Conservation (phyloP, 257 asterid species). For the Salvia rosmarinus region DNA sequence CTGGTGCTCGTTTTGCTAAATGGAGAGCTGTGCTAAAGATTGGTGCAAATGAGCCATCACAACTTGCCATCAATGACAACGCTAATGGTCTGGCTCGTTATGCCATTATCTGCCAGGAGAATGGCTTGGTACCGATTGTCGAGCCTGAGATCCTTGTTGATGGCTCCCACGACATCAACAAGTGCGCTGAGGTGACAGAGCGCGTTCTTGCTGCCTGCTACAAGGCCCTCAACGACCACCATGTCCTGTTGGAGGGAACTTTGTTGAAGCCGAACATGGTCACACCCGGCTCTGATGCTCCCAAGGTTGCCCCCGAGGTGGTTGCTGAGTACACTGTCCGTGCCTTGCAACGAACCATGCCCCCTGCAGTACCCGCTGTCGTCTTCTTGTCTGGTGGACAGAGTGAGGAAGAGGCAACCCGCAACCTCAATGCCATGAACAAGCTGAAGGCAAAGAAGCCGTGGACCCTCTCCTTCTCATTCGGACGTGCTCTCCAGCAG, state of each 20-base stretch:
- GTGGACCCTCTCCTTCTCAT: conserved; percentile 85
- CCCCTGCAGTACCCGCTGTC: conserved; percentile 90
- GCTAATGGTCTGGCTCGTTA: conserved; percentile 92
- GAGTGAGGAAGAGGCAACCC: conserved; percentile 90
- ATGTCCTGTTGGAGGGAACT: conserved; percentile 34
- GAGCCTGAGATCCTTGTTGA: conserved; percentile 44
- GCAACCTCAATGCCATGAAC: conserved; percentile 90
- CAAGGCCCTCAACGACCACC: conserved; percentile 43
- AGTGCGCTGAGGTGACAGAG: conserved; percentile 40
- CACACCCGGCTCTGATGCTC: conserved; percentile 45
- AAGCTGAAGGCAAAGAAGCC: conserved; percentile 78
- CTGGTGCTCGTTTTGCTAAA: conserved; percentile 90
- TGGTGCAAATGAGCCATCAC: conserved; percentile 83
- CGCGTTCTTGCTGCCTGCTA: conserved; percentile 38
- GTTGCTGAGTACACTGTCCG: conserved; percentile 84
- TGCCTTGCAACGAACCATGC: conserved; percentile 92
- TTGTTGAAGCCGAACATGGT: conserved; percentile 56
- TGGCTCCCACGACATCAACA: conserved; percentile 38
- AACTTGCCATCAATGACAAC: conserved; percentile 78
- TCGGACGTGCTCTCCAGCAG: conserved; percentile 94
- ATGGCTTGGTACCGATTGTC: conserved; percentile 51
- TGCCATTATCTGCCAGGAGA: conserved; percentile 95
- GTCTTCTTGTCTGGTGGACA: conserved; percentile 95
- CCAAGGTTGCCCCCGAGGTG: conserved; percentile 54
- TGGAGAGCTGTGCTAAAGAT: conserved; percentile 96